Evolutionary conservation across 2,329 filamentous ascomycete species (phyloP).

Genomic region (Pyrenochaeta sp.): DNA sequence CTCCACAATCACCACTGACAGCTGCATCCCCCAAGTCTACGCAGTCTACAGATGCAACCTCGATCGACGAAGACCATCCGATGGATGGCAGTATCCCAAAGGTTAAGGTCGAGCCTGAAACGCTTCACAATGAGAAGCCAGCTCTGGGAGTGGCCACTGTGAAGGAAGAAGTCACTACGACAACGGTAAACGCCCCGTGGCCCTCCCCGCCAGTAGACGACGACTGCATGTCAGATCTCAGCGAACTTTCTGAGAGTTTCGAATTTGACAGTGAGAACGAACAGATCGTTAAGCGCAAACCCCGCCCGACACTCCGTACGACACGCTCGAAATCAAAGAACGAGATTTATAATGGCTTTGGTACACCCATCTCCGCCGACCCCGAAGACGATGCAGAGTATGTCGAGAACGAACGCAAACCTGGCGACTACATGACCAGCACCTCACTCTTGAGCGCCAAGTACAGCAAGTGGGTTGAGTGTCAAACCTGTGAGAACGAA

Average conservation of each 20-base stretch:
- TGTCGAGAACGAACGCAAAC: slow-evolving; percentile 42
- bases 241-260: slow-evolving; percentile 49
- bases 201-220: slow-evolving; percentile 38
- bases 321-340: slow-evolving; percentile 49
- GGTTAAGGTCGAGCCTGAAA: slow-evolving; percentile 33
- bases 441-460: slow-evolving; percentile 77
- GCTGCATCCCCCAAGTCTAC: slow-evolving; percentile 45
- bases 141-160: slow-evolving; percentile 40
- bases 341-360: slow-evolving; percentile 33
- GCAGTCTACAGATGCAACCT: slow-evolving; percentile 49
- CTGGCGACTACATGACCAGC: slow-evolving; percentile 78
- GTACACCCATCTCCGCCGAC: slow-evolving; percentile 38
- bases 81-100: slow-evolving; percentile 16
- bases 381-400: slow-evolving; percentile 30
- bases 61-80: slow-evolving; percentile 43
- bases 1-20: slow-evolving; percentile 36
- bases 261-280: slow-evolving; percentile 50
- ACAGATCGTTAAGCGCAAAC: slow-evolving; percentile 48
- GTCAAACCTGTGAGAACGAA: slow-evolving; percentile 79
- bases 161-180: slow-evolving; percentile 36
- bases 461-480: slow-evolving; percentile 85
- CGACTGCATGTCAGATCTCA: slow-evolving; percentile 47
- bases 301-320: slow-evolving; percentile 34
- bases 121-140: slow-evolving; percentile 27
- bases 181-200: slow-evolving; percentile 41